Evolutionary conservation across 257 asterid genomes (phyloP), one percentile per base, ranked within the genome.

Genomic region (Penstemon eatonii): DNA sequence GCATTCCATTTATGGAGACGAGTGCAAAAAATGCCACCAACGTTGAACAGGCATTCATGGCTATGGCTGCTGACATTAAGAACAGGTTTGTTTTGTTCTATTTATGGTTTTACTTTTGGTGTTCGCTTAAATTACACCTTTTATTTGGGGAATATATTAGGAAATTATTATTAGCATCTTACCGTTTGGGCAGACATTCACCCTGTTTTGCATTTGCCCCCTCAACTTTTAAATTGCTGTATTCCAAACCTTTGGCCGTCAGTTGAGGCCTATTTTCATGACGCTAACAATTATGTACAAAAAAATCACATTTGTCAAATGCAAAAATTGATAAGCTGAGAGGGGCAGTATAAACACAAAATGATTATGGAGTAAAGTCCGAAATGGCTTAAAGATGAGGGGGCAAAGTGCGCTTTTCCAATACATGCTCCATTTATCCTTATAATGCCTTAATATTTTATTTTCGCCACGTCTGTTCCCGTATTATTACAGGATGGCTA

Each of bases 11-110:
- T 79, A 69, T 92, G 98, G 98, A 89, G 79, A 86, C 98, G 33
- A 92, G 98, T 87, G 98, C 98, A 37, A 92, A 89, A 69, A 79
- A 79, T 81, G 95, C 98, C 63, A 85, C 87, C 40, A 92, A 89
- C 6, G 96, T 92, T 3, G 98, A 92, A 71, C 84, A 89, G 70
- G 95, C 96, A 80, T 92, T 92, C 84, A 92, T 89, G 98, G 95
- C 95, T 11, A 92, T 91, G 98, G 76, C 98, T 65, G 91, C 87
- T 72, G 86, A 85, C 66, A 86, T 89, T 54, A 92, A 92, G 82
- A 87, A 79, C 41, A 89, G 89, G 98, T 92, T 65, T 63, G 68
- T 54, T 5, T 25, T 49, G 11, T 49, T 25, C 8, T 69, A 1
- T 9, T 59, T 59, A n/a, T 58, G 8, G 3, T 15, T 6, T 40